Evolutionary conservation across 352 stramenopile species (phyloP), one percentile per base, ranked within the genome.

Genomic region (Phytophthora sp.): DNA sequence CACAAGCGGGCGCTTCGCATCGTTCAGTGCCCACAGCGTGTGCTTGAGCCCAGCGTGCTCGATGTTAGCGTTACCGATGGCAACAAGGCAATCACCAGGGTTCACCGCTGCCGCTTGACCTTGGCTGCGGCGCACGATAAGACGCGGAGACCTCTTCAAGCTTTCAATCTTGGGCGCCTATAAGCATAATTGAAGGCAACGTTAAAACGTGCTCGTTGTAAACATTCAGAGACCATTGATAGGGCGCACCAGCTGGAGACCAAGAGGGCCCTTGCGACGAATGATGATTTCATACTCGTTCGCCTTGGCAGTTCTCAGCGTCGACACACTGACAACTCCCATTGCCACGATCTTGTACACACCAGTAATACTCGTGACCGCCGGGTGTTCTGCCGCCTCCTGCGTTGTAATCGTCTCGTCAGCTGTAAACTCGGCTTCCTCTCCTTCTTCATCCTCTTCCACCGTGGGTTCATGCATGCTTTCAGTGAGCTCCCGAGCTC

Each of bases 281-380:
- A 94, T 88, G n/a, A 64, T 74, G 45, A 94, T 75, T 63, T 93
- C 82, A 47, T 94, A 94, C 58, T 94, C 86, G 54, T 94, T 94
- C 9, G 86, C 73, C 63, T 93, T 93, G 53, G 80, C 77, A 29
- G 69, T 84, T 56, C 80, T 82, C 20, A 93, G 54, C 5, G 80
- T 93, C 20, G 84, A 93, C n/a, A 94, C 82, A 55, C 84, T 93
- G 33, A 93, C 84, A 51, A 83, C 86, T 29, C 74, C 72, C 86
- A 92, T 93, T 21, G 82, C 82, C 13, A 89, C 83, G 12, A 89
- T 82, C 59, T 84, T 83, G 62, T 94, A 93, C n/a, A 93, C 86
- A 33, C 86, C 86, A 7, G 86, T 94, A 65, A 94, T 91, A 51
- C 80, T 93, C 41, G 80, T 84, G 42, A 94, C 82, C 7, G 84